Evolutionary conservation across 768 basidiomycete species (phyloP).

Genomic region (Collybia sp.): DNA sequence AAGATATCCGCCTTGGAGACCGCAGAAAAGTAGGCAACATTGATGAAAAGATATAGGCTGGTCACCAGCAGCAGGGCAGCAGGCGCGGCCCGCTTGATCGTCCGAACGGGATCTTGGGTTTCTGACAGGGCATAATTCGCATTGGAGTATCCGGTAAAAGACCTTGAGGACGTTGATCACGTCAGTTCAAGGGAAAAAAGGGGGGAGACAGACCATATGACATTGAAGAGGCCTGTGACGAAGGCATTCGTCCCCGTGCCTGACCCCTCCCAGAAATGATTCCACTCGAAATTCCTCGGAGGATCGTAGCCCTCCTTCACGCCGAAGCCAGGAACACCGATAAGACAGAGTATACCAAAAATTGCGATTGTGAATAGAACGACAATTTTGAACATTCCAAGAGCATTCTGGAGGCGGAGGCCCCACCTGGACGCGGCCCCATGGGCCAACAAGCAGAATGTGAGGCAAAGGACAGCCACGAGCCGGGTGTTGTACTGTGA

Average conservation of each 20-base stretch:
- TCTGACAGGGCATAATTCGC: constrained; percentile 76
- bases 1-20: constrained; percentile 69
- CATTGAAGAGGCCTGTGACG: constrained; percentile 60
- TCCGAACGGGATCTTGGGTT: constrained; percentile 61
- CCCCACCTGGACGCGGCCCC: constrained; percentile 51
- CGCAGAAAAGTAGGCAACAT: constrained; percentile 71
- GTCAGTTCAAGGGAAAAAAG: background rate
- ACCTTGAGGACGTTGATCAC: constrained; percentile 33
- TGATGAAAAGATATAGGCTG: constrained; percentile 57
- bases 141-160: constrained; percentile 68
- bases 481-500: constrained; percentile 44
- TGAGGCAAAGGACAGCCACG: constrained; percentile 50
- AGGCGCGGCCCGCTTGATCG: constrained; percentile 68
- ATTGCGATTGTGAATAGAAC: constrained; percentile 46
- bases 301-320: constrained; percentile 45
- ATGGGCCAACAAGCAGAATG: constrained; percentile 54
- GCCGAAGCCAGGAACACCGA: constrained; percentile 42
- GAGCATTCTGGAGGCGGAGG: constrained; percentile 55
- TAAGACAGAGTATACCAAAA: constrained; percentile 51
- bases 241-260: constrained; percentile 53
- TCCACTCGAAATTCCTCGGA: constrained; percentile 57
- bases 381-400: constrained; percentile 62
- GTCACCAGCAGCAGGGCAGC: constrained; percentile 59
- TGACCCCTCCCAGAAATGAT: constrained; percentile 60
- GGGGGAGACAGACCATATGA: constrained; percentile 52